Conservation (phyloP, 2,329 filamentous ascomycete species). For the Calycina herbarum region DNA sequence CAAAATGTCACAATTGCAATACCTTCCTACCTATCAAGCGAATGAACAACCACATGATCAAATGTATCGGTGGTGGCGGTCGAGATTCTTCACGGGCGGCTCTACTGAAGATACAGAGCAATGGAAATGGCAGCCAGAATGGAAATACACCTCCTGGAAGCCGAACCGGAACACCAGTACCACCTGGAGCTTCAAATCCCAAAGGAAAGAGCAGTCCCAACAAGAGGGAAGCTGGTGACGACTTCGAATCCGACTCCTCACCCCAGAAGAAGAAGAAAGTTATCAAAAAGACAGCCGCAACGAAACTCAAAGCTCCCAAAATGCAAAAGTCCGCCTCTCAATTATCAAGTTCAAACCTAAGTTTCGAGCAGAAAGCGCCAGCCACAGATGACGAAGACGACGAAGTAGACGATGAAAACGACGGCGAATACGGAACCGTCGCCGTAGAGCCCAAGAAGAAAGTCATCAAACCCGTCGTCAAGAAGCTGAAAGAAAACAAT, state of each 20-base stretch:
- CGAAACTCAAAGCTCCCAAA: conserved; percentile 33
- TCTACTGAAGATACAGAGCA: conserved; percentile 62
- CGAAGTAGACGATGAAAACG: conserved; percentile 33
- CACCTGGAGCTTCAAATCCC: conserved; percentile 37
- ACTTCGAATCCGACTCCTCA: conserved; percentile 36
- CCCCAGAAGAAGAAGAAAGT: conserved; percentile 36
- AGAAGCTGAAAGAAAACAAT: conserved; percentile 18
- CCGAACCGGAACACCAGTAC: conserved; percentile 61
- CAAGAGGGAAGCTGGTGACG: conserved; percentile 36
- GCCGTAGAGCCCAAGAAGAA: conserved; percentile 34
- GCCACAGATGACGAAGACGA: conserved; percentile 29
- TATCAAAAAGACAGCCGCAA: conserved; percentile 30
- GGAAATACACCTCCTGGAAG: conserved; percentile 61
- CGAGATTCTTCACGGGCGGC: conserved; percentile 62
- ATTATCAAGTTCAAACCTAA: conserved; percentile 27
- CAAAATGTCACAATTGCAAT: conserved; percentile 68
- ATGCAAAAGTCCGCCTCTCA: conserved; percentile 27
- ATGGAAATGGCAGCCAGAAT: conserved; percentile 47
- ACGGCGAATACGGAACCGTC: conserved; percentile 32
- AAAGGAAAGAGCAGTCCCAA: conserved; percentile 33
- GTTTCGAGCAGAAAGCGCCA: conserved; percentile 30
- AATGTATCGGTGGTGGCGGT: conserved; percentile 65
- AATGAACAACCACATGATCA: conserved; percentile 68
- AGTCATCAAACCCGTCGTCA: conserved; percentile 21
- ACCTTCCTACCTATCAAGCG: conserved; percentile 64